phyloP scores from a whole-genome alignment of 2,329 filamentous ascomycete genomes.

The Seiridium cupressi region DNA sequence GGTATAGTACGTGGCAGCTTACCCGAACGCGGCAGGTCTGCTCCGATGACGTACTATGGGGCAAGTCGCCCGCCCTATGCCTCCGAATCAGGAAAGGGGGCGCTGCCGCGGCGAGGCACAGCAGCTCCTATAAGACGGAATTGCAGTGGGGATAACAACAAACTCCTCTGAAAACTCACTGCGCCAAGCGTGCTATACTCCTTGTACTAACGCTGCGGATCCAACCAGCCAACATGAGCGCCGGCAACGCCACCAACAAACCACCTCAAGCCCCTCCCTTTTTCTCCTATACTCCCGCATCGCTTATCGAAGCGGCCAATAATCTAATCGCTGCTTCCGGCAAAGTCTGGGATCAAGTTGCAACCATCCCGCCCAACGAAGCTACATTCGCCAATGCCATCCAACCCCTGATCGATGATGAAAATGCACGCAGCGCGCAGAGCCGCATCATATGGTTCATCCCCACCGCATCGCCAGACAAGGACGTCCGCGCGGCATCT shows the following conservation, averaged over 20 bases:
- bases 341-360: constrained; percentile 2
- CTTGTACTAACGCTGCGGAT: background rate
- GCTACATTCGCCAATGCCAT: background rate
- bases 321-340: background rate
- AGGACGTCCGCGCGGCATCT: background rate
- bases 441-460: background rate
- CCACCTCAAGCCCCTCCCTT: background rate
- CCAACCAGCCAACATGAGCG: background rate
- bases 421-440: background rate
- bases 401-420: background rate
- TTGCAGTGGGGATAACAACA: background rate
- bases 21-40: background rate
- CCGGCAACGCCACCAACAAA: background rate
- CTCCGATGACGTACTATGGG: background rate
- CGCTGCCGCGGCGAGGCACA: background rate
- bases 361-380: background rate
- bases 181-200: background rate
- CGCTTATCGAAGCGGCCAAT: background rate
- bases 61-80: background rate
- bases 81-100: background rate
- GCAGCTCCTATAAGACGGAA: background rate
- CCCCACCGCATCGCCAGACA: background rate
- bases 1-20: background rate
- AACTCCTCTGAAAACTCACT: background rate
- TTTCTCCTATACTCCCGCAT: background rate